Conservation (phyloP, 139 green algal species). For the Chlamydomonas urium region DNA sequence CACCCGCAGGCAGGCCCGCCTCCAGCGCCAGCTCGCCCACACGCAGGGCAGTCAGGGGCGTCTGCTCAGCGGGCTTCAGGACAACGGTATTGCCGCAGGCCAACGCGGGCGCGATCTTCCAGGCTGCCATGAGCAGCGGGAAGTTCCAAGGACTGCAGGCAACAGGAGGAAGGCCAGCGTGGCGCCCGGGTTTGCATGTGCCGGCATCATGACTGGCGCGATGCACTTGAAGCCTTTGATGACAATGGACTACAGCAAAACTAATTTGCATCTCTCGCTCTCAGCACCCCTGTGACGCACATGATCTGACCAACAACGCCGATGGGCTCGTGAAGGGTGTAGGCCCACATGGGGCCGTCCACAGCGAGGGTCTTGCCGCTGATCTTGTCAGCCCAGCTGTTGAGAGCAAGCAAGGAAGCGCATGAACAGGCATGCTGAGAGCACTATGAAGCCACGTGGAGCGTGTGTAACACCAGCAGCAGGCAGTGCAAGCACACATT, state of each 20-base stretch:
- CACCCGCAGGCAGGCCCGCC: slow-evolving; percentile 52
- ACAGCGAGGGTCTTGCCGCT: slow-evolving; percentile 58
- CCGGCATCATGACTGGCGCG: too few relatives aligned
- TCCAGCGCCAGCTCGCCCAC: slow-evolving; percentile 4
- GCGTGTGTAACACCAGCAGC: too few relatives aligned
- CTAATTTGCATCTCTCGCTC: background rate
- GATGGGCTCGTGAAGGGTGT: slow-evolving; percentile 36
- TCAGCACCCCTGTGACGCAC: background rate
- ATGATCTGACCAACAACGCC: slow-evolving; percentile 40
- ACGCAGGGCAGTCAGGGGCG: background rate
- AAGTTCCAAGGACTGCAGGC: slow-evolving; percentile 77
- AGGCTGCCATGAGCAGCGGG: slow-evolving; percentile 71
- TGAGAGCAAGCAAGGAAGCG: too few relatives aligned
- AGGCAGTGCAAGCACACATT: too few relatives aligned
- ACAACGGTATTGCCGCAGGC: slow-evolving; percentile 75
- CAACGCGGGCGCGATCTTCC: slow-evolving; percentile 75
- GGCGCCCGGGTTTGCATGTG: too few relatives aligned
- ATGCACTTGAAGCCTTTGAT: too few relatives aligned
- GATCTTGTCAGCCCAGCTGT: slow-evolving; percentile 70
- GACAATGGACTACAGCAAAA: background rate
- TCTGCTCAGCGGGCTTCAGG: slow-evolving; percentile 61
- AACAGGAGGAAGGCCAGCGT: slow-evolving; percentile 20
- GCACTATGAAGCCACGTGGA: too few relatives aligned
- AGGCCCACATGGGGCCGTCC: slow-evolving; percentile 37
- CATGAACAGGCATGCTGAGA: too few relatives aligned